Conservation (phyloP, 228 moss, liverwort and hornwort species). For the Sphagnum magellanicum region DNA sequence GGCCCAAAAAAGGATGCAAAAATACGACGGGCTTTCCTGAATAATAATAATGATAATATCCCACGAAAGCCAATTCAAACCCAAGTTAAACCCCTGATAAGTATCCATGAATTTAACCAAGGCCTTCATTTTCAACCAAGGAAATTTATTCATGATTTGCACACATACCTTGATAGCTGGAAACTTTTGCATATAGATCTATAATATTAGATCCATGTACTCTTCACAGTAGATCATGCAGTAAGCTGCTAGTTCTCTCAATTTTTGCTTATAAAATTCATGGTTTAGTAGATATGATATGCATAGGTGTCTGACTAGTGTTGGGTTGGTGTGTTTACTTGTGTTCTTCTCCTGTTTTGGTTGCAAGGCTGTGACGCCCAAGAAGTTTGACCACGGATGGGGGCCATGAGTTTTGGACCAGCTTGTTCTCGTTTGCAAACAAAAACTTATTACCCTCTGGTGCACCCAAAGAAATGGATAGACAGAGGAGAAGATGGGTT, state of each 20-base stretch:
- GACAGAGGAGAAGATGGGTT: constrained; percentile 17
- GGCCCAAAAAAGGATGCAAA: constrained; percentile 19
- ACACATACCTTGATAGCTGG: not conserved
- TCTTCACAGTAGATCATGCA: not conserved
- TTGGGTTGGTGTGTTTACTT: not conserved
- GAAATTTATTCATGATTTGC: not conserved
- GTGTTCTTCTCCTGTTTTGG: constrained; percentile 21
- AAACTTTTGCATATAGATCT: not conserved
- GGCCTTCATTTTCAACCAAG: not conserved
- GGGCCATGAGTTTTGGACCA: constrained; percentile 28
- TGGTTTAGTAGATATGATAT: not conserved
- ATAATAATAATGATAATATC: not conserved
- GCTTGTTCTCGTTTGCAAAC: constrained; percentile 34
- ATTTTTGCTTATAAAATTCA: not conserved
- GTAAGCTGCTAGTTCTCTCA: not conserved
- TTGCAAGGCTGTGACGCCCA: constrained; percentile 7
- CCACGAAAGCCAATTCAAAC: not conserved
- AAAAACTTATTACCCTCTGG: constrained; percentile 37
- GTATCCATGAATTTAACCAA: not conserved
- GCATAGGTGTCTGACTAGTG: not conserved
- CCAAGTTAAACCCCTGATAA: too few relatives aligned
- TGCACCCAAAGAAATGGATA: constrained; percentile 1
- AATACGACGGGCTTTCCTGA: constrained; percentile 21
- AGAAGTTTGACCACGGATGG: constrained; percentile 9
- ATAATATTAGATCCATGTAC: not conserved